phyloP scores from a whole-genome alignment of 139 green algal species.

The Chlamydomonas sp. region DNA sequence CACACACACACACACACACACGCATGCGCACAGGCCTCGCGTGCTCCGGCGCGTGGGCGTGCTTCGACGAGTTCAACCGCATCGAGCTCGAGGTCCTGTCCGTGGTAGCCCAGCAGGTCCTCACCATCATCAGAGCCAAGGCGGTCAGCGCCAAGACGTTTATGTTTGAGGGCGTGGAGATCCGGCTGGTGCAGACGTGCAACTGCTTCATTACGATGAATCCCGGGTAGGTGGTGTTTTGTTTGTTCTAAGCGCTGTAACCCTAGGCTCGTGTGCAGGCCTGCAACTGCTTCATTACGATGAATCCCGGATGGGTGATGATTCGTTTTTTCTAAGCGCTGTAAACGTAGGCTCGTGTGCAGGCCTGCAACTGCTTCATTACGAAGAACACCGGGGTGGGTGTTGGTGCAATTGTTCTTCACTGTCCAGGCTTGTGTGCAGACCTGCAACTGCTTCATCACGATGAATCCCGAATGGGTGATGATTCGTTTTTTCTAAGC shows the following conservation, averaged over 20 bases:
- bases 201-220: constrained; percentile 73
- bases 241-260: no score
- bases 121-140: constrained; percentile 54
- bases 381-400: no score
- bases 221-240: constrained; percentile 52
- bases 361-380: no score
- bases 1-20: no score
- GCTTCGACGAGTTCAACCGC: constrained; percentile 78
- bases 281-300: no score
- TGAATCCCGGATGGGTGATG: constrained; percentile 66
- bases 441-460: constrained; percentile 59
- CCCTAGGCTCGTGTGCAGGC: no score
- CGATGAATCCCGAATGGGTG: constrained; percentile 70
- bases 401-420: no score
- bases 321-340: no score
- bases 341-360: no score
- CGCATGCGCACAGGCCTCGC: constrained; percentile 72
- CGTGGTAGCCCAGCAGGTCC: constrained; percentile 59
- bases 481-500: constrained; percentile 15
- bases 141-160: constrained; percentile 46
- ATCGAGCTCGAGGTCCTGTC: constrained; percentile 73
- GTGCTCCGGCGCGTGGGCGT: constrained; percentile 61
- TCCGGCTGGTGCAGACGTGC: constrained; percentile 48
- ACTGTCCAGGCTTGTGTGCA: no score
- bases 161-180: constrained; percentile 59